phyloP scores from a whole-genome alignment of 2,329 filamentous ascomycete species.

The Aphanocladium album region DNA sequence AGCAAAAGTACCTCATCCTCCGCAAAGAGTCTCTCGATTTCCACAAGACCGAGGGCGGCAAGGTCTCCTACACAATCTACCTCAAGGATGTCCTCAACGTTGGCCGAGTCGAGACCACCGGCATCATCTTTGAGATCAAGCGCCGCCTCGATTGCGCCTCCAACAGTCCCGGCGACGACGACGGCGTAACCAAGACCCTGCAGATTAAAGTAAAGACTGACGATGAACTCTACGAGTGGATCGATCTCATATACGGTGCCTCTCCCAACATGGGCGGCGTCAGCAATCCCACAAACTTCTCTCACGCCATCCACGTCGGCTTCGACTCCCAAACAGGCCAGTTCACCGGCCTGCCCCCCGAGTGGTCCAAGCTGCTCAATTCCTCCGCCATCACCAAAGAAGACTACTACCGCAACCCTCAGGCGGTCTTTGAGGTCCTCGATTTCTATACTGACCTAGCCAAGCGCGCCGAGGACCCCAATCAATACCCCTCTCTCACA shows the following conservation, averaged over 20 bases:
- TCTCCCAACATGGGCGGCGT: conserved; percentile 98
- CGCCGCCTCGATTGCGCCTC: conserved; percentile 64
- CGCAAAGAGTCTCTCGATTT: conserved; percentile 93
- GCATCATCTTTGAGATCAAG: conserved; percentile 91
- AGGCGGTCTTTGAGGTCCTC: conserved; percentile 74
- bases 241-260: conserved; percentile 93
- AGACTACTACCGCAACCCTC: conserved; percentile 95
- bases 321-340: conserved; percentile 94
- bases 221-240: conserved; percentile 97
- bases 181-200: conserved; percentile 74
- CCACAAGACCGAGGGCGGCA: conserved; percentile 83
- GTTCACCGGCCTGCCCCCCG: conserved; percentile 87
- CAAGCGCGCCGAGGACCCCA: conserved; percentile 67
- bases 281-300: conserved; percentile 97
- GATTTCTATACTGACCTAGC: conserved; percentile 83
- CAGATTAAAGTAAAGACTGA: conserved; percentile 93
- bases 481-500: conserved; percentile 61
- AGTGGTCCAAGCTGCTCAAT: conserved; percentile 96
- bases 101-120: conserved; percentile 82
- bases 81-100: conserved; percentile 87
- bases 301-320: conserved; percentile 92
- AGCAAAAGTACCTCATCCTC: conserved; percentile 85
- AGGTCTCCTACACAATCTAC: conserved; percentile 78
- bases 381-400: conserved; percentile 97
- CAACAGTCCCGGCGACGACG: conserved; percentile 69